phyloP scores from a whole-genome alignment of 768 basidiomycete species.

The Agaricus sinodeliciosus region DNA sequence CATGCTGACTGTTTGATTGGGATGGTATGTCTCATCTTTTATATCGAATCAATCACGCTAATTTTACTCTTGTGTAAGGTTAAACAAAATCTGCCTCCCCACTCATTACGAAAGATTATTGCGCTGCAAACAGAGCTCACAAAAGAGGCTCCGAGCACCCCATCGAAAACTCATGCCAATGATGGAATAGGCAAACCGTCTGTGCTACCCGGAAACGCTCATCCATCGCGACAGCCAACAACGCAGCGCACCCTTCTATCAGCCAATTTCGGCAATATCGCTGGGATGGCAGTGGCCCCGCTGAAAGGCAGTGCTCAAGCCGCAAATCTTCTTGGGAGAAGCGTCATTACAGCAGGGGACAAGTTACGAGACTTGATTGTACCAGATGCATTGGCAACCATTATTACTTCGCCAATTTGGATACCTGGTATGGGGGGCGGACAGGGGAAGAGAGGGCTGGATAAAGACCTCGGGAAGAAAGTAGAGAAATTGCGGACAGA shows the following conservation, averaged over 20 bases:
- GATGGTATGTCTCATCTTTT: constrained; percentile 52
- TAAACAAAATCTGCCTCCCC: constrained; percentile 84
- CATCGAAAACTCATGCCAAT: constrained; percentile 21
- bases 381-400: constrained; percentile 84
- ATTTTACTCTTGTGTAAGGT: constrained; percentile 43
- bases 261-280: constrained; percentile 54
- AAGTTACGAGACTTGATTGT: constrained; percentile 86
- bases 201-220: constrained; percentile 18
- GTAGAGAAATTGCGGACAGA: constrained; percentile 72
- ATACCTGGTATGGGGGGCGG: constrained; percentile 62
- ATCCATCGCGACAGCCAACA: constrained; percentile 34
- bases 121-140: constrained; percentile 81
- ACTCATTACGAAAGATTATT: constrained; percentile 78
- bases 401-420: constrained; percentile 74
- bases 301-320: constrained; percentile 59
- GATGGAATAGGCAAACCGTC: constrained; percentile 26
- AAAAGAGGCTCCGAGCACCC: constrained; percentile 29
- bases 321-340: constrained; percentile 65
- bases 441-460: constrained; percentile 21
- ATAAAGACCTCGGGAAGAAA: constrained; percentile 47
- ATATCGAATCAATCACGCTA: not conserved
- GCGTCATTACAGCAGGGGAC: constrained; percentile 85
- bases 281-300: constrained; percentile 28
- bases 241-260: constrained; percentile 67
- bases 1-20: constrained; percentile 96